phyloP scores from a whole-genome alignment of 768 basidiomycete species.

The Pisolithus microcarpus region DNA sequence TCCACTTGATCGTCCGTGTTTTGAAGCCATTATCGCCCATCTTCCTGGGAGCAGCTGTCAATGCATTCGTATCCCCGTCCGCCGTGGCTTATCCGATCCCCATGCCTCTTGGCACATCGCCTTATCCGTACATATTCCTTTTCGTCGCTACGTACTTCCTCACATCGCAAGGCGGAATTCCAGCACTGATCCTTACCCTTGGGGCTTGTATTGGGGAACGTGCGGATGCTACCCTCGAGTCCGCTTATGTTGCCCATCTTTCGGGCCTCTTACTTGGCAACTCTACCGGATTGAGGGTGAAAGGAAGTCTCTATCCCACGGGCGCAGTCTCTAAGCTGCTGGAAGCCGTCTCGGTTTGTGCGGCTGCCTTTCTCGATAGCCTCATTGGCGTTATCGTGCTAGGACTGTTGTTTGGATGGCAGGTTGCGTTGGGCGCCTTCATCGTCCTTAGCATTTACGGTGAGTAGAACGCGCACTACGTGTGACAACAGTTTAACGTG shows the following conservation, averaged over 20 bases:
- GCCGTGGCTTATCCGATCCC: slow-evolving; percentile 11
- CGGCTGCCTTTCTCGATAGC: slow-evolving; percentile 81
- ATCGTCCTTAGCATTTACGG: slow-evolving; percentile 70
- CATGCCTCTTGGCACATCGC: slow-evolving; percentile 31
- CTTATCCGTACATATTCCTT: slow-evolving; percentile 62
- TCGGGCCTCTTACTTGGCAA: slow-evolving; percentile 72
- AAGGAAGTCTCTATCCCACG: slow-evolving; percentile 44
- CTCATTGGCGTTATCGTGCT: slow-evolving; percentile 65
- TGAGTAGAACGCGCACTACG: slow-evolving; percentile 24
- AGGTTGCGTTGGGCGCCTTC: slow-evolving; percentile 58
- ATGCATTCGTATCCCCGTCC: slow-evolving; percentile 13
- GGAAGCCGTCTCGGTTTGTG: slow-evolving; percentile 46
- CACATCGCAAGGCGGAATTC: slow-evolving; percentile 69
- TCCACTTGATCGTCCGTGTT: slow-evolving; percentile 69
- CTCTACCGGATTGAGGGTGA: slow-evolving; percentile 73
- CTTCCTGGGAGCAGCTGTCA: slow-evolving; percentile 46
- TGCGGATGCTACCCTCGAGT: slow-evolving; percentile 56
- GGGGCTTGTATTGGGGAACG: slow-evolving; percentile 91
- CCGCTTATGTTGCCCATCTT: slow-evolving; percentile 76
- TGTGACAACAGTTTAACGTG: not conserved
- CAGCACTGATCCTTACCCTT: slow-evolving; percentile 59
- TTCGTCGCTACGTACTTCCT: slow-evolving; percentile 70
- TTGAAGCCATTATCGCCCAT: slow-evolving; percentile 69
- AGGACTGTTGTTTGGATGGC: slow-evolving; percentile 55
- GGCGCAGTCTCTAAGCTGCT: slow-evolving; percentile 13